phyloP scores from a whole-genome alignment of 345 rosid species.

The Eutrema yunnanense region DNA sequence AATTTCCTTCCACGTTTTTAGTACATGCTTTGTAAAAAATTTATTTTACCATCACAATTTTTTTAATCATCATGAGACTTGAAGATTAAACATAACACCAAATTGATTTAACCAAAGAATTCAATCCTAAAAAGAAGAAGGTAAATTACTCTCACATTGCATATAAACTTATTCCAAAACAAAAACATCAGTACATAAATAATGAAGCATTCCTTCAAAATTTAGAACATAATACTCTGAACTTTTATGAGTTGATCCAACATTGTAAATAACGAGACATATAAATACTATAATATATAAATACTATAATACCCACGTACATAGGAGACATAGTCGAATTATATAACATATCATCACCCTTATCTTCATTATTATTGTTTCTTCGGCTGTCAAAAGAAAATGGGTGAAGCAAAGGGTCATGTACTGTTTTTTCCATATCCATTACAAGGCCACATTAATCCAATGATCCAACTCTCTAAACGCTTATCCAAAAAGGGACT shows the following conservation, averaged over 20 bases:
- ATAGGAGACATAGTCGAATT: neutral
- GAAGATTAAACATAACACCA: neutral
- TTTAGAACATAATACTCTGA: neutral
- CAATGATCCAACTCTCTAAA: constrained; percentile 38
- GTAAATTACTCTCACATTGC: neutral
- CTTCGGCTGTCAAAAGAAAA: neutral
- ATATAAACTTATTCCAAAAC: neutral
- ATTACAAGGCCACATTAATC: constrained; percentile 32
- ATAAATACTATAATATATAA: neutral
- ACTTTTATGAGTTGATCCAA: neutral
- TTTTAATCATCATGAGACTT: neutral
- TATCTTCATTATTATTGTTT: neutral
- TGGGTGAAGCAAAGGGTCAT: constrained; percentile 21
- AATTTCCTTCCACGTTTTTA: constrained; percentile 16
- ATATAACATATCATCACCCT: neutral
- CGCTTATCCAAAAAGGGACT: constrained; percentile 34
- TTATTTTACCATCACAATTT: neutral
- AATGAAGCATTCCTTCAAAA: neutral
- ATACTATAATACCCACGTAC: neutral
- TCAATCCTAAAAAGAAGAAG: neutral
- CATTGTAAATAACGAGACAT: neutral
- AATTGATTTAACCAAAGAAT: neutral
- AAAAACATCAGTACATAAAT: neutral
- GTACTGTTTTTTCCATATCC: constrained; percentile 29
- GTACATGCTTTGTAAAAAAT: neutral